Conservation (phyloP, 805 yeast species). For the Nakazawaea siamensis region DNA sequence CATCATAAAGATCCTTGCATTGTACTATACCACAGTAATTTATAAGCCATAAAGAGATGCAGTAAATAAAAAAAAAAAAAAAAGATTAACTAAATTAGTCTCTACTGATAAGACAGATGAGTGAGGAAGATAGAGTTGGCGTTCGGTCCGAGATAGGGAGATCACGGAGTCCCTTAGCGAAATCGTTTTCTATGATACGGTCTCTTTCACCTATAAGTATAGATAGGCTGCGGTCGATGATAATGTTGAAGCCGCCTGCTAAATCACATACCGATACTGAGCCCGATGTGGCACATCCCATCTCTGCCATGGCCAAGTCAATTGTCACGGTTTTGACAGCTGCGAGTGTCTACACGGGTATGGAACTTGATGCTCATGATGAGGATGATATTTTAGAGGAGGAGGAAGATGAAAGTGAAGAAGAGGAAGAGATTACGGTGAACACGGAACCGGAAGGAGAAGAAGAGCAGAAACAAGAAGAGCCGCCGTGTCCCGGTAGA, state of each 20-base stretch:
- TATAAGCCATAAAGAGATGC: too few relatives aligned
- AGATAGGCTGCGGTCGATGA: too few relatives aligned
- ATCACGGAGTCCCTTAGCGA: too few relatives aligned
- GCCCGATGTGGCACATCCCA: conserved; percentile 11
- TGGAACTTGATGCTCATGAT: conserved; percentile 18
- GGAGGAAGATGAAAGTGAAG: conserved; percentile 17
- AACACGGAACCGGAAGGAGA: conserved; percentile 6
- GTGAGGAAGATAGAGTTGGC: too few relatives aligned
- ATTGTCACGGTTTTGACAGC: conserved; percentile 49
- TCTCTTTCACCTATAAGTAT: neutral
- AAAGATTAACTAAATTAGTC: too few relatives aligned
- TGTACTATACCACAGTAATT: too few relatives aligned
- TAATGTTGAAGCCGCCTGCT: too few relatives aligned
- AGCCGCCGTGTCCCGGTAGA: neutral
- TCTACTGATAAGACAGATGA: too few relatives aligned
- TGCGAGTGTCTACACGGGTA: conserved; percentile 43
- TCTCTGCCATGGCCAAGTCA: conserved; percentile 38
- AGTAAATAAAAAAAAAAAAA: too few relatives aligned
- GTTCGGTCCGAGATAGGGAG: too few relatives aligned
- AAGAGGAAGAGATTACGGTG: conserved; percentile 3
- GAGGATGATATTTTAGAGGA: conserved; percentile 20
- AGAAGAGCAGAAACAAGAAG: neutral
- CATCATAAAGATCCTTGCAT: too few relatives aligned
- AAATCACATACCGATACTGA: too few relatives aligned
- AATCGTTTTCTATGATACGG: neutral